phyloP scores from a whole-genome alignment of 2,329 filamentous ascomycete genomes.

The Paramyrothecium sp. region DNA sequence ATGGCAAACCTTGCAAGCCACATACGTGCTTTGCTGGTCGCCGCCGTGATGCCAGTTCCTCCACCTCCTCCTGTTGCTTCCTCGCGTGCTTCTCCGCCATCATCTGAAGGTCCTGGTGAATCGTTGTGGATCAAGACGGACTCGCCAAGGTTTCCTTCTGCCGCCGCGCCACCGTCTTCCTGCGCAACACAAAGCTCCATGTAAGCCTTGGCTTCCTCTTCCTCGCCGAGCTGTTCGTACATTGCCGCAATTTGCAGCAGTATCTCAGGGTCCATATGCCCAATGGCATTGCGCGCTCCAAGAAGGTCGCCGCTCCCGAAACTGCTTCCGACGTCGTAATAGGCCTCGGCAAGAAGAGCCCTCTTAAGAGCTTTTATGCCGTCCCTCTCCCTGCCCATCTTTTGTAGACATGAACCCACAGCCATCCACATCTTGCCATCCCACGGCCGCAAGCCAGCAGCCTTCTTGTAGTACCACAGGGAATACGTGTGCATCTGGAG shows the following conservation, averaged over 20 bases:
- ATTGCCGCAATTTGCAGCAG: constrained; percentile 86
- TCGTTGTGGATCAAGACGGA: constrained; percentile 57
- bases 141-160: constrained; percentile 41
- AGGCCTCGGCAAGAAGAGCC: constrained; percentile 82
- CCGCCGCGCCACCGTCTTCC: constrained; percentile 67
- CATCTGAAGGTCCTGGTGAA: constrained; percentile 39
- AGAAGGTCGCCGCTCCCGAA: constrained; percentile 46
- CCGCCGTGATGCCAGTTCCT: constrained; percentile 82
- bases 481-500: constrained; percentile 98
- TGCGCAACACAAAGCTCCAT: constrained; percentile 96
- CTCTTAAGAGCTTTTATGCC: constrained; percentile 95
- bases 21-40: constrained; percentile 87
- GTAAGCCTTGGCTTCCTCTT: constrained; percentile 81
- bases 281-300: constrained; percentile 47
- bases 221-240: constrained; percentile 78
- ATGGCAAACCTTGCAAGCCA: constrained; percentile 89
- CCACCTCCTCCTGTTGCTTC: constrained; percentile 33
- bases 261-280: constrained; percentile 83
- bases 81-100: constrained; percentile 31
- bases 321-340: constrained; percentile 68
- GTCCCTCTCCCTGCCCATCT: constrained; percentile 82
- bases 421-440: constrained; percentile 99
- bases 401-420: constrained; percentile 86
- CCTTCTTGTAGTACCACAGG: constrained; percentile 96
- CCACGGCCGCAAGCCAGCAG: constrained; percentile 88